Base-by-base conservation (phyloP, 768 basidiomycete genomes). In the Basidioascus undulatus region DNA sequence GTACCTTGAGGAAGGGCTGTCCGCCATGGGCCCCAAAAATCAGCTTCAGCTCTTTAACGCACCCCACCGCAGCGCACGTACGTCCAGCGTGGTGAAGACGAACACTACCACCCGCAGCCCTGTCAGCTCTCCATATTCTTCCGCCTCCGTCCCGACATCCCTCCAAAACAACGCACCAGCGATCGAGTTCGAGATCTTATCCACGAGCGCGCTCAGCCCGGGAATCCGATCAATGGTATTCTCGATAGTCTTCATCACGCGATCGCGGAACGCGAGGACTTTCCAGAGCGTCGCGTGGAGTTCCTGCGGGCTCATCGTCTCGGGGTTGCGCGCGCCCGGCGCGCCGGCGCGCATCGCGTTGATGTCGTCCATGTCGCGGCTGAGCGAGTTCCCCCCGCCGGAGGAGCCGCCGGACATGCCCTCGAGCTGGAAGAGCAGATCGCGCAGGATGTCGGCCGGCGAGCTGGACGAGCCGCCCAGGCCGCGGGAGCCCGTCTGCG, bases 231-330 rank as follows among this genome's bases (percentile, higher is more conserved):
- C 72, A 39, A 81, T 78, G 0, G 70, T 76, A 44, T 64, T 69
- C 51, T 69, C 66, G 35, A 89, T 79, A 57, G 71, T 75, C 66
- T 84, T 86, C 51, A 71, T 55, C 26, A 41, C 69, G 5, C 71
- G 71, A 59, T 89, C 84, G 37, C 82, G 65, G 60, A 87, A 87
- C 21, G 64, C 72, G 54, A 94, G 56, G 6, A 89, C 71, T 59
- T 81, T 71, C 82, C 83, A 87, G 18, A 87, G 59, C 3, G 73
- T 70, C 2, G 68, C 60, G 55, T 86, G 81, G 37, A 89, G 49
- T 56, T 94, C 82, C 58, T 87, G 80, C 4, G 86, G 83, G 39
- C 61, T 72, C 82, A 94, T 80, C 15, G 78, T 69, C 45, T 74
- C 70, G 0, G 84, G 78, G 39, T 61, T 55, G 12, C 64, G 61